Percentiles rank a stretch among this genome's conserved stretches.
These are phyloP conservation scores for Pichia sp. DNA, from an alignment of 1,139 yeast species.

Conservation along the genomic window DNA sequence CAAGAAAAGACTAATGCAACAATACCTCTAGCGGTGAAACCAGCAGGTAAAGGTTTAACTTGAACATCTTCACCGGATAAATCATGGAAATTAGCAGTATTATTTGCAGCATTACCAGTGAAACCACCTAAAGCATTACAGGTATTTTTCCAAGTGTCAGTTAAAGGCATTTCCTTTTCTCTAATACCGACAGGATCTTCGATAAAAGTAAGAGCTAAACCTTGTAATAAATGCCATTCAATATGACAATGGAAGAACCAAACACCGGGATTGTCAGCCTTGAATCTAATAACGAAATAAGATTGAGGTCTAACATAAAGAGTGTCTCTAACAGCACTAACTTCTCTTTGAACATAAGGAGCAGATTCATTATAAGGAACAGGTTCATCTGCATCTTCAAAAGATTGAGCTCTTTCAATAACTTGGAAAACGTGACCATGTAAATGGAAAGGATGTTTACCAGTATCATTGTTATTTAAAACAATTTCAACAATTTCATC, in stretches of 20 bases:
- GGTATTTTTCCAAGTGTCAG: slow-evolving; percentile 51
- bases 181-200: slow-evolving; percentile 56
- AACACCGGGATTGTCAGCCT: slow-evolving; percentile 55
- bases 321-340: slow-evolving; percentile 45
- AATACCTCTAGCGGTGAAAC: slow-evolving; percentile 86
- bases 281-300: slow-evolving; percentile 49
- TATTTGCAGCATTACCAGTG: slow-evolving; percentile 85
- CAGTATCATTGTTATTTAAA: slow-evolving; percentile 70
- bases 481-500: slow-evolving; percentile 67
- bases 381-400: slow-evolving; percentile 38
- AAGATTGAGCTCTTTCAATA: slow-evolving; percentile 43
- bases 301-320: slow-evolving; percentile 48
- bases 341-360: slow-evolving; percentile 52
- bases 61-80: slow-evolving; percentile 71
- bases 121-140: slow-evolving; percentile 48
- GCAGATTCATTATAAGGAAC: slow-evolving; percentile 44
- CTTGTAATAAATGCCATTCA: slow-evolving; percentile 61
- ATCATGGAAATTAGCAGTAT: slow-evolving; percentile 53
- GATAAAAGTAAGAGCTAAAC: slow-evolving; percentile 45
- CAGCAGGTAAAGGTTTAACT: slow-evolving; percentile 58
- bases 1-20: slow-evolving; percentile 80
- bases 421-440: slow-evolving; percentile 85
- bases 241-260: slow-evolving; percentile 65
- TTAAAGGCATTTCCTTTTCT: slow-evolving; percentile 35
- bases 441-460: slow-evolving; percentile 88